phyloP scores from a whole-genome alignment of 2,329 filamentous ascomycete genomes.

The Colletotrichum magnum region DNA sequence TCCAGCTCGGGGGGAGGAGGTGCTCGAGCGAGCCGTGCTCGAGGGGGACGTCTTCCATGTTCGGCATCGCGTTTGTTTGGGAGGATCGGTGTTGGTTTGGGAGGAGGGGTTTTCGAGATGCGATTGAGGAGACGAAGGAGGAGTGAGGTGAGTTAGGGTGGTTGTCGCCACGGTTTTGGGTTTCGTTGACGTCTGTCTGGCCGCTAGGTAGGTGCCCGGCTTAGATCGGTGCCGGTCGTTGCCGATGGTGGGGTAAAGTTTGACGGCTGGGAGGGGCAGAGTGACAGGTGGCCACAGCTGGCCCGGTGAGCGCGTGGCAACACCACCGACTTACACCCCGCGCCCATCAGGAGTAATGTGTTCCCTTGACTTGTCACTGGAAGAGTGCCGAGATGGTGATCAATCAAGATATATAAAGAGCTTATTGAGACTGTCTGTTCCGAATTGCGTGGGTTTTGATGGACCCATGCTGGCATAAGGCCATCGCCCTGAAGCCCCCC shows the following conservation, averaged over 20 bases:
- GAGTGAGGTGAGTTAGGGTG: too few relatives aligned
- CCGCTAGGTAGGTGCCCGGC: slow-evolving; percentile 1
- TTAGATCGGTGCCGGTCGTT: slow-evolving; percentile 23
- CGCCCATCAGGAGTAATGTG: too few relatives aligned
- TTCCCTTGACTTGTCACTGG: too few relatives aligned
- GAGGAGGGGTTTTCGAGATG: neutral
- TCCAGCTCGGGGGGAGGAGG: slow-evolving; percentile 89
- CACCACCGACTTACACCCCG: too few relatives aligned
- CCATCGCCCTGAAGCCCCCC: too few relatives aligned
- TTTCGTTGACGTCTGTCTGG: slow-evolving; percentile 18
- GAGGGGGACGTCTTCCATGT: slow-evolving; percentile 39
- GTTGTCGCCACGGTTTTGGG: slow-evolving; percentile 17
- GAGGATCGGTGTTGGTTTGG: slow-evolving; percentile 1
- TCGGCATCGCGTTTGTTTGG: neutral
- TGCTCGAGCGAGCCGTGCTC: slow-evolving; percentile 67
- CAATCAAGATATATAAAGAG: too few relatives aligned
- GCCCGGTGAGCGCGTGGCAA: too few relatives aligned
- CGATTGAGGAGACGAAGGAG: too few relatives aligned
- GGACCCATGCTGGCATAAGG: too few relatives aligned
- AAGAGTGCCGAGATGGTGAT: too few relatives aligned
- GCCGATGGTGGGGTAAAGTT: slow-evolving; percentile 19
- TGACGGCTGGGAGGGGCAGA: neutral
- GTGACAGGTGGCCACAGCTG: neutral
- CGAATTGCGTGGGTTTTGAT: too few relatives aligned
- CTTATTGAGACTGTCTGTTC: too few relatives aligned